Base-by-base conservation (phyloP, 2,329 filamentous ascomycete genomes). In the Immersiporthe knoxdaviesiana region DNA sequence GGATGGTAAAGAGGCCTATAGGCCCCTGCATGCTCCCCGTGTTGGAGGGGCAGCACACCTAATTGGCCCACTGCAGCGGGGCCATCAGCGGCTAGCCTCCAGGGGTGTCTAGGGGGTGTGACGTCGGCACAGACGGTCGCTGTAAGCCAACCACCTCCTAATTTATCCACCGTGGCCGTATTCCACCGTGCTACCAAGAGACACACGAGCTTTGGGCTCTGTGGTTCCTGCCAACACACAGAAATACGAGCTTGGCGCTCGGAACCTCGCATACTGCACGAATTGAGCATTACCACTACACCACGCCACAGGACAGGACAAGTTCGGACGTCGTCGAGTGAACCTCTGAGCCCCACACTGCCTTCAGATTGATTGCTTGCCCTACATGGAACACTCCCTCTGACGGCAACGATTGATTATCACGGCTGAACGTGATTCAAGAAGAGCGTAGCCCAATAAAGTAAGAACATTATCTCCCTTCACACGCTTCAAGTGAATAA, bases 51-150 rank as follows among this genome's bases (percentile, higher is more conserved):
- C n/a, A 52, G 60, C 60, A 67, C 50, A 32, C 47, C 63, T 60
- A 63, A 65, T 60, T 65, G 58, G 37, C 50, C 52, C 50, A n/a
- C n/a, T n/a, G 59, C 41, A n/a, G 52, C 37, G 50, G 47, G n/a
- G 50, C 63, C 32, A 35, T 37, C 52, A 39, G 41, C 47, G 35
- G 50, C 37, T 62, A 41, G 54, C 52, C 14, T 21, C 4, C 32
- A 27, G 37, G 30, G 37, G 52, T 41, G 59, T 37, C 67, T 44
- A 27, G 50, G 58, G 47, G 58, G 47, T 60, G 63, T 68, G 66
- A 70, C 69, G 63, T 70, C 68, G 68, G 32, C 59, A 69, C 64
- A 41, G 64, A 69, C 64, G 59, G 44, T 21, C 63, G 39, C 58
- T 30, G 66, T 52, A 35, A 58, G 64, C 64, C 68, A 63, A 63